These are phyloP conservation scores for Cenococcum geophilum DNA, from an alignment of 495 filamentous ascomycete genomes.

Conservation along the genomic window DNA sequence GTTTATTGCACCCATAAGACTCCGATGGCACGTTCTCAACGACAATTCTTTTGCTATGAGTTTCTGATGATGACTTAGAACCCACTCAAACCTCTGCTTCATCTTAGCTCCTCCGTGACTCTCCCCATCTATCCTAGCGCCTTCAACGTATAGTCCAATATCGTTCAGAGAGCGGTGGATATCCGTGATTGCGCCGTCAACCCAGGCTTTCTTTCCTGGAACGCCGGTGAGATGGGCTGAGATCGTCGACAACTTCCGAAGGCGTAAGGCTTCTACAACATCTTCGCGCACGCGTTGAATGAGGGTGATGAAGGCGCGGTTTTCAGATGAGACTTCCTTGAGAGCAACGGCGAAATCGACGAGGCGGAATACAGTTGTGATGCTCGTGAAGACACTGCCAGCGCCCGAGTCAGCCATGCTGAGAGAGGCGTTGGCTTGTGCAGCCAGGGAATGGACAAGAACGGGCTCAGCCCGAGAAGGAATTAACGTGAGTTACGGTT, in stretches of 20 bases:
- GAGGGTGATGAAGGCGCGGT: constrained; percentile 28
- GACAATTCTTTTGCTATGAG: constrained; percentile 21
- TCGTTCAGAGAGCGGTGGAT: constrained; percentile 31
- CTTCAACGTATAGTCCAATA: constrained; percentile 34
- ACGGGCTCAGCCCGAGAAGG: too few species aligned
- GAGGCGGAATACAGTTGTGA: constrained; percentile 33
- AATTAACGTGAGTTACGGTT: too few species aligned
- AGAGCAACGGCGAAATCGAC: constrained; percentile 28
- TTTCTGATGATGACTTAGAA: constrained; percentile 32
- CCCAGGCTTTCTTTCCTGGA: constrained; percentile 24
- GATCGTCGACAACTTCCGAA: constrained; percentile 13
- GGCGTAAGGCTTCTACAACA: constrained; percentile 30
- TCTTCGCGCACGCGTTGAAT: constrained; percentile 33
- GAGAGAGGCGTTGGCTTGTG: not conserved
- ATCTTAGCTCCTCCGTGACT: constrained; percentile 23
- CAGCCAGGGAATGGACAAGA: too few species aligned
- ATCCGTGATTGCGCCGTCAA: constrained; percentile 25
- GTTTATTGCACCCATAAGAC: constrained; percentile 23
- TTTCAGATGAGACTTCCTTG: constrained; percentile 27
- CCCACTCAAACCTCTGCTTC: constrained; percentile 30
- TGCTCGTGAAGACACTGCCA: constrained; percentile 17
- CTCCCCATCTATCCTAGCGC: constrained; percentile 23
- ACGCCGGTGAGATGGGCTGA: constrained; percentile 13
- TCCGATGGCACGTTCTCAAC: constrained; percentile 32
- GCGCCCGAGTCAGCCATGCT: constrained; percentile 1